Base-by-base conservation (phyloP, 176 grass and related monocot species). In the Lolium rigidum region DNA sequence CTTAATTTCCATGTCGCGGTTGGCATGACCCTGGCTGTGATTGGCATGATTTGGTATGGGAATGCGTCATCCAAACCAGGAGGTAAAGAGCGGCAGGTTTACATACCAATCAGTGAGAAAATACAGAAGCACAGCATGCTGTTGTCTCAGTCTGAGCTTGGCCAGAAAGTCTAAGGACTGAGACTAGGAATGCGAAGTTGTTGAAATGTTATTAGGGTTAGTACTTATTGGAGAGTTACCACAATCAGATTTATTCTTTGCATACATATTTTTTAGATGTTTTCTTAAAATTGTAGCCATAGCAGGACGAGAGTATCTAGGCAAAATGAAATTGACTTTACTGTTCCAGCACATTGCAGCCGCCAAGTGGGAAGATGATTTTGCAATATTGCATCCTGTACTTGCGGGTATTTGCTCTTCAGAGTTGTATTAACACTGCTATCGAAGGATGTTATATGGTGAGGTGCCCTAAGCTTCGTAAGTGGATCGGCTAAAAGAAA, bases 21-120 rank as follows among this genome's bases (percentile, higher is more conserved):
- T 28, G 87, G 87, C 52, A 89, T 84, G 87, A 84, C 78, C 75
- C 44, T 89, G 22, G 75, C 87, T 44, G 66, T 89, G 14, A 70
- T 84, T 5, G 87, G 87, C 28, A 89, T 89, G 87, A 65, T 89
- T 38, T 89, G 87, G 87, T 89, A 89, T 20, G 87, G 87, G 31
- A 84, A 74, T 74, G 87, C 82, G 10, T 89, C 87, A 6, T 79
- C 87, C 21, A 89, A 89, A 72, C 76, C 87, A 5, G 87, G 87
- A 22, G 87, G 87, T 22, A 89, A 89, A 52, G 79, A 81, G 46
- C 79, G 79, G 44, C 79, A 81, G 79, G 61, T 81, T 81, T 81
- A 67, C 24, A 51, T 65, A 51, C 44, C 46, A 13, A 64, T 65
- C 61, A 81, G 61, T 6, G 79, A 81, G 44, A 81, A 81, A 52